These are phyloP conservation scores for Metarhizium humberi DNA, from an alignment of 2,329 filamentous ascomycete genomes.

Conservation along the genomic window DNA sequence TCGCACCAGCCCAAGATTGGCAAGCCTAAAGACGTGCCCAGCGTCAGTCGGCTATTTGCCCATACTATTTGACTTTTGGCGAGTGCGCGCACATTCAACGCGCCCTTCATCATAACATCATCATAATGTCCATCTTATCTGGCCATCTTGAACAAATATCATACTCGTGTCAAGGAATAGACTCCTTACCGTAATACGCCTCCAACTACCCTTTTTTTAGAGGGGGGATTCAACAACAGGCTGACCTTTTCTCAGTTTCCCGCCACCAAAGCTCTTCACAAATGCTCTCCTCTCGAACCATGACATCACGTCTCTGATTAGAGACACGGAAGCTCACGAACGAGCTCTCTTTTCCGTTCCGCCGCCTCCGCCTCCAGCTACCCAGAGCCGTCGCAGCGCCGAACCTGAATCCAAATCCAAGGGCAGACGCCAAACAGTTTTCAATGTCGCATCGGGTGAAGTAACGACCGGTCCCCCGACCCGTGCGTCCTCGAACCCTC, in stretches of 20 bases:
- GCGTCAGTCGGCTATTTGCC: too few relatives aligned
- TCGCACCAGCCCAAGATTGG: too few relatives aligned
- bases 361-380: conserved; percentile 52
- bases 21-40: too few relatives aligned
- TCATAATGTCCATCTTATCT: conserved; percentile 56
- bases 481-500: conserved; percentile 40
- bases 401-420: conserved; percentile 28
- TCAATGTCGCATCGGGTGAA: conserved; percentile 55
- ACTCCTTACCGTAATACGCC: conserved; percentile 54
- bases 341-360: conserved; percentile 91
- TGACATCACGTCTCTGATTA: conserved; percentile 90
- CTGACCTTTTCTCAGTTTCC: conserved; percentile 51
- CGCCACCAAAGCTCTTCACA: conserved; percentile 86
- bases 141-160: conserved; percentile 69
- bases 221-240: too few relatives aligned
- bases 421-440: conserved; percentile 51
- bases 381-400: conserved; percentile 23
- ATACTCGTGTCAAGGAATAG: conserved; percentile 67
- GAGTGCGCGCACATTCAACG: background rate
- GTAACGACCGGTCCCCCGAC: conserved; percentile 47
- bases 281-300: conserved; percentile 81
- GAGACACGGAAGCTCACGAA: conserved; percentile 91
- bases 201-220: background rate
- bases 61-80: background rate
- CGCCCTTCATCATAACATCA: background rate